Evolutionary conservation across 345 rosid genomes (phyloP), one percentile per base, ranked within the genome.

Genomic region (Populus nigra): DNA sequence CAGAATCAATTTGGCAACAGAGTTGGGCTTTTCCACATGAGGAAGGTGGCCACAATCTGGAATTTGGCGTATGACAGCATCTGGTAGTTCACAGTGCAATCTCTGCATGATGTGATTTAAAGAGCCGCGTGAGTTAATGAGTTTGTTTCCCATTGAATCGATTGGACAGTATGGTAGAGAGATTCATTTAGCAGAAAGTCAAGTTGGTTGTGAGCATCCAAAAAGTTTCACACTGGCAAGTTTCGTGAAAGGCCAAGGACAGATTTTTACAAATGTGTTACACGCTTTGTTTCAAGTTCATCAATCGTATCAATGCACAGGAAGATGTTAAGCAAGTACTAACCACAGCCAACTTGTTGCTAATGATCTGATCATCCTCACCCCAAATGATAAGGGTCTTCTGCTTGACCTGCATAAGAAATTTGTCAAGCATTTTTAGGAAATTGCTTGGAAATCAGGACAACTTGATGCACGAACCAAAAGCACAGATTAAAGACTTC

Each of bases 381-480:
- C 98, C 99, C 99, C 98, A 95, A 47, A 93, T 77, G 79, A 93
- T 92, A 33, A 93, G 89, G 1, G 98, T 90, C 83, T 87, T 90
- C 79, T 92, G 97, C 70, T 88, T 80, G 72, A 91, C 90, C 97
- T 93, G 88, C 10, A 76, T 12, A 77, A 57, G 47, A 62, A 71
- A 83, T 38, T 41, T 69, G 57, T 31, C 50, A 63, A 57, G 67
- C 72, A 47, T 35, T 36, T 73, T 33, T 67, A 13, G 25, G 68
- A 53, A 33, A n/a, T 50, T 12, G 7, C 43, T 12, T 1, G n/a
- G 31, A 20, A 27, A 23, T 38, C 16, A 16, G 25, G 17, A 69
- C 72, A 69, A 20, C 12, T 49, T 18, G 16, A 15, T 63, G 62
- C 45, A 47, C 16, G 65, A 31, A 18, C n/a, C 69, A 43, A 49